These are phyloP conservation scores for Xylaria bambusicola DNA, from an alignment of 495 filamentous ascomycete species.

Conservation along the genomic window DNA sequence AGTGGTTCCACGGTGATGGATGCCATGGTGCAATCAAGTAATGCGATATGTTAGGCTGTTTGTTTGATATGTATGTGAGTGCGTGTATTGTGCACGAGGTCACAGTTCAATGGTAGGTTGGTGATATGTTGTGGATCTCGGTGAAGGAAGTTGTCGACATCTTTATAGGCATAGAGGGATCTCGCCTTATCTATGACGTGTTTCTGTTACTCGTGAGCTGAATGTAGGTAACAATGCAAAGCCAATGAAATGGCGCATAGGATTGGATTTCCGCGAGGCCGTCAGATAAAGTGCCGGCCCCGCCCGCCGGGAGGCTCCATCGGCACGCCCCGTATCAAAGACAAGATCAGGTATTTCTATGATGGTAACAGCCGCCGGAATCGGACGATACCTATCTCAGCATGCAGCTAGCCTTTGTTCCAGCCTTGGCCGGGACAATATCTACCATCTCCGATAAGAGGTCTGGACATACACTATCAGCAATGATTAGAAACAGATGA, in stretches of 20 bases:
- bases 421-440: too few species aligned
- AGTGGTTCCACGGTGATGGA: conserved; percentile 42
- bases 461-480: too few species aligned
- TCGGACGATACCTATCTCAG: background rate
- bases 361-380: background rate
- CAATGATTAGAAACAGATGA: too few species aligned
- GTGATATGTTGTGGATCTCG: too few species aligned
- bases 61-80: too few species aligned
- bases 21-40: background rate
- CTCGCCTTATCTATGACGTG: conserved; percentile 2
- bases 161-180: too few species aligned
- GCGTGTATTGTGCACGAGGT: background rate
- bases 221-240: background rate
- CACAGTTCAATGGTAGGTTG: background rate
- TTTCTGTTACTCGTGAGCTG: background rate
- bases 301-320: conserved; percentile 7
- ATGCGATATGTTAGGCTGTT: background rate
- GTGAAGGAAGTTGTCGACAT: background rate
- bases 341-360: background rate
- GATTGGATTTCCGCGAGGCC: too few species aligned
- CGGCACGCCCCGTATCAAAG: conserved; percentile 11
- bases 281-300: conserved; percentile 1
- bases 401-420: too few species aligned
- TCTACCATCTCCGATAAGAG: too few species aligned
- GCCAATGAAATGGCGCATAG: too few species aligned